These are phyloP conservation scores for Flueggea neowawraea DNA, from an alignment of 441 rosid genomes.

Conservation along the genomic window DNA sequence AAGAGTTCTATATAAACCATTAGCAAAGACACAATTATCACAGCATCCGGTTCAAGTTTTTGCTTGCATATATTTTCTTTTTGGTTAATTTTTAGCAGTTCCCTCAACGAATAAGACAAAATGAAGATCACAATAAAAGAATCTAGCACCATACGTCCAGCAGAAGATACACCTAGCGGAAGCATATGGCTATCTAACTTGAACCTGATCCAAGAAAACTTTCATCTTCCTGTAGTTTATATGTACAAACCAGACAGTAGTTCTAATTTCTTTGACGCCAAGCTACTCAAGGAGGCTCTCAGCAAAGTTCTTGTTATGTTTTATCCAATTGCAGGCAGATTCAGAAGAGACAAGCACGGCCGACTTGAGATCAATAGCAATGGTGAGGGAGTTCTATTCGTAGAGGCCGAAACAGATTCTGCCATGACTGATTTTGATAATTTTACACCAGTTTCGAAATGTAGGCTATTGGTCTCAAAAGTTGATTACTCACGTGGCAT, in stretches of 20 bases:
- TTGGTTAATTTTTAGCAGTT: too few relatives aligned
- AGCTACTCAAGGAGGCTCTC: conserved; percentile 9
- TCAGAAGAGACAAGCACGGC: conserved; percentile 5
- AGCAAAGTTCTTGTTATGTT: conserved; percentile 11
- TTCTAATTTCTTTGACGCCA: not conserved
- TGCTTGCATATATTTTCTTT: too few relatives aligned
- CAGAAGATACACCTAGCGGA: conserved; percentile 22
- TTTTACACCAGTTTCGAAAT: not conserved
- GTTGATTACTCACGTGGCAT: not conserved
- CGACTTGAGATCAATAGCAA: not conserved
- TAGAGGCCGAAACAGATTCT: conserved; percentile 4
- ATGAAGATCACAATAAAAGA: too few relatives aligned
- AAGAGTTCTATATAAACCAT: too few relatives aligned
- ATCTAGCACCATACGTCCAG: conserved; percentile 12
- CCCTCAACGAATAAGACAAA: too few relatives aligned
- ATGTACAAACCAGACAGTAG: not conserved
- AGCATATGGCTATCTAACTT: conserved; percentile 26
- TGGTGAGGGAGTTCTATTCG: not conserved
- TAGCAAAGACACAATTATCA: too few relatives aligned
- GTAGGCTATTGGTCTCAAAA: not conserved
- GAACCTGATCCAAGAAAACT: conserved; percentile 2
- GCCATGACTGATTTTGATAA: not conserved
- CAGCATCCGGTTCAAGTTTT: too few relatives aligned
- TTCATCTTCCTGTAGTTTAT: conserved; percentile 1
- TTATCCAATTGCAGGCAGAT: conserved; percentile 16